Evolutionary conservation across 805 yeast genomes (phyloP), one percentile per base, ranked within the genome.

Genomic region (Wickerhamomyces rabaulensis): DNA sequence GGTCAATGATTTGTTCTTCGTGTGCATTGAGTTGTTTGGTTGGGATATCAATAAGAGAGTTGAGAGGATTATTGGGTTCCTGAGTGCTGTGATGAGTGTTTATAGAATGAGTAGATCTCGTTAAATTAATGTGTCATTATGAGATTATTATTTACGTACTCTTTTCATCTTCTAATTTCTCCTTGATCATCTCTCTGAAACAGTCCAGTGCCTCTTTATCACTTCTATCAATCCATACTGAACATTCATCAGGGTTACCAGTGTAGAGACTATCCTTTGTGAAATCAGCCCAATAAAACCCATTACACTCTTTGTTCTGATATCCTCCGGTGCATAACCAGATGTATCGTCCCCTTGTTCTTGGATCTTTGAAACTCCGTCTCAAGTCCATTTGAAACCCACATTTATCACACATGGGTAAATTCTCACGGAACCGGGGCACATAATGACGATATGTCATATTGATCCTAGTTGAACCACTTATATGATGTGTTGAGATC

Each of bases 401-500:
- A 54, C 79, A 63, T 50, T 60, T 49, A 42, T 65, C 63, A 52
- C 86, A 80, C 39, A 50, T 59, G 1, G 82, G 81, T 13, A 65
- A 52, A 31, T 66, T 52, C 0, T 61, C 51, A 1, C 59, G 55
- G 48, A 71, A 71, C 10, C 60, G 55, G 0, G 69, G 60, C 3
- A 76, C 70, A 48, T 74, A 76, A 70, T 74, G 71, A 26, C 95
- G 63, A 57, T 76, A 84, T 0, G 95, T 87, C 37, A 87, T 59
- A 51, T 82, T 85, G 51, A 82, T 74, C 43, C 95, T 64, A 5
- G 69, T 49, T 1, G 72, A 53, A 0, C 82, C 84, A 1, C 81
- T 59, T 0, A 73, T 62, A 0, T 75, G 73, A 52, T 83, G 83
- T 0, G 65, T 52, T 16, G 70, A 66, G 3, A 79, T 62, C 8